Evolutionary conservation across 768 basidiomycete species (phyloP), one percentile per base, ranked within the genome.

Genomic region (Kwoniella sp.): DNA sequence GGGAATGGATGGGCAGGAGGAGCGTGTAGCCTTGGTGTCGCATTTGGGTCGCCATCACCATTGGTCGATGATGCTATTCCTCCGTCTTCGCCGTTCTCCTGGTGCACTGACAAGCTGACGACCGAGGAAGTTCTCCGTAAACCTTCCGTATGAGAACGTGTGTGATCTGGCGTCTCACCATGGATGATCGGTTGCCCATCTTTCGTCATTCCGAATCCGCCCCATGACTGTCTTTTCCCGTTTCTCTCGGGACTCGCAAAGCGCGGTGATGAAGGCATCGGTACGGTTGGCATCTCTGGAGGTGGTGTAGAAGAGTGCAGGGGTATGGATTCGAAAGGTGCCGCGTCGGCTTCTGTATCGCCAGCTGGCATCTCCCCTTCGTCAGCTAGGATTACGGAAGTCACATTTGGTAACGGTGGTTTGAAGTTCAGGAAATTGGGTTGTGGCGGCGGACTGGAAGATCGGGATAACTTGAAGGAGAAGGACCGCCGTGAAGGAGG

Each of bases 1-100:
- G 76, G 73, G 50, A 73, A 74, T 20, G 75, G 75, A 56, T 73
- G 73, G 8, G 75, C 75, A 4, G 75, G 75, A 12, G 75, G 75
- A 22, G 75, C 75, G 17, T 73, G 71, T 31, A 67, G 37, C 51
- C 67, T 51, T 12, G 73, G 66, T 26, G 71, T 54, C n/a, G 55
- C 41, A 9, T n/a, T 22, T 38, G 41, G 45, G 5, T 17, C 26
- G 30, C 20, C 52, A 41, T 17, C 26, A 22, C 20, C 52, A 41
- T 62, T 47, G 17, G 37, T 29, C 22, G 31, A n/a, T 13, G 52
- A 23, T 29, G 31, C 20, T 2, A 20, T 17, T 17, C 41, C 41
- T 9, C 17, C 41, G 8, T 45, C 41, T 20, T 11, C 41, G 3
- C 41, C 41, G 41, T 45, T 45, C 41, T 45, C 41, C 5, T 45